phyloP scores from a whole-genome alignment of 1,284 basidiomycete species.

The Melampsora larici-populina region DNA sequence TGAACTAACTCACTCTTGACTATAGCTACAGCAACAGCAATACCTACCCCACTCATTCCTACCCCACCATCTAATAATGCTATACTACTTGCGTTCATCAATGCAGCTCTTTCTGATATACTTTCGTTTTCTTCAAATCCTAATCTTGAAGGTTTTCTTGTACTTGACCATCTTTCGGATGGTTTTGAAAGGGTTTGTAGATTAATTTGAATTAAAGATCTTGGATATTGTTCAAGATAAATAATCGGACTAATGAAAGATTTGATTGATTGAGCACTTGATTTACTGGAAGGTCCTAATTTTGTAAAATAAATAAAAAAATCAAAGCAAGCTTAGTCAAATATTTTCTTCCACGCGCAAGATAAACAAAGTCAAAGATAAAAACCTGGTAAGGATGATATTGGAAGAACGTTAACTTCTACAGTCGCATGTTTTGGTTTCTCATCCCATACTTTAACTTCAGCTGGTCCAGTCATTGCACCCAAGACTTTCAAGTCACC shows the following conservation, averaged over 20 bases:
- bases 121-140: conserved; percentile 19
- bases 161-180: conserved; percentile 55
- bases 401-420: conserved; percentile 58
- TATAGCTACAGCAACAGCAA: conserved; percentile 49
- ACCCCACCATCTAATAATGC: conserved; percentile 51
- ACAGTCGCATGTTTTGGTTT: conserved; percentile 58
- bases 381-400: conserved; percentile 57
- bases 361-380: conserved; percentile 41
- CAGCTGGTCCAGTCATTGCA: conserved; percentile 58
- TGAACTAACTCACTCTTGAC: conserved; percentile 15
- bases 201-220: conserved; percentile 64
- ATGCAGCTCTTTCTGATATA: conserved; percentile 48
- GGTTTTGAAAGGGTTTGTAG: conserved; percentile 61
- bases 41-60: conserved; percentile 49
- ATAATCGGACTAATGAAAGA: conserved; percentile 55
- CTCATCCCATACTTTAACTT: conserved; percentile 60
- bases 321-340: not conserved
- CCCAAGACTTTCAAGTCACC: conserved; percentile 55
- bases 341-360: conserved; percentile 30
- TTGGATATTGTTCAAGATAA: conserved; percentile 57
- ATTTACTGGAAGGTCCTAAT: conserved; percentile 54
- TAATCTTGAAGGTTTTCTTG: not conserved
- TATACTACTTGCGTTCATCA: conserved; percentile 51
- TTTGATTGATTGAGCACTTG: conserved; percentile 52
- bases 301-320: not conserved